Evolutionary conservation across 1,139 yeast genomes (phyloP).

Genomic region (Kodamaea sp.): DNA sequence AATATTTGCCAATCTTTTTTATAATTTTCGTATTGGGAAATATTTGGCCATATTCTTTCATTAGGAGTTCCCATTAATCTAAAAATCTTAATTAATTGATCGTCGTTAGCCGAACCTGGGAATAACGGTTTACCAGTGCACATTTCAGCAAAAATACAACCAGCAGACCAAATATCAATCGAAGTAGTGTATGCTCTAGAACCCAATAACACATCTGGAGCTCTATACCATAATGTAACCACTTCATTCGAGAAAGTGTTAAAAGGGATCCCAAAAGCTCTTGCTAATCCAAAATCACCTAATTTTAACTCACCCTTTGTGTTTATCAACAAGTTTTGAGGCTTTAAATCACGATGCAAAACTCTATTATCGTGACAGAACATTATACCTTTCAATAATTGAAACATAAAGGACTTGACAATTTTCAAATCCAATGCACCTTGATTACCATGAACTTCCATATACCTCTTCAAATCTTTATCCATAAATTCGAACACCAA

Average conservation of each 20-base stretch:
- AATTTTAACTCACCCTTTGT: constrained; percentile 85
- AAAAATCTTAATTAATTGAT: constrained; percentile 84
- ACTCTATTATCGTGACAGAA: constrained; percentile 96
- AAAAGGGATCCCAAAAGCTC: constrained; percentile 98
- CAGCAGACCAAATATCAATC: constrained; percentile 98
- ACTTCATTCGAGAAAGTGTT: constrained; percentile 97
- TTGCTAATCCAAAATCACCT: constrained; percentile 96
- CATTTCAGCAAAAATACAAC: constrained; percentile 97
- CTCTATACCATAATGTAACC: constrained; percentile 96
- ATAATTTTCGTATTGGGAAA: constrained; percentile 80
- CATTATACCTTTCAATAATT: constrained; percentile 81
- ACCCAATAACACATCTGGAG: constrained; percentile 95
- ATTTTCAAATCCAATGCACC: constrained; percentile 78
- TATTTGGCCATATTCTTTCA: constrained; percentile 95
- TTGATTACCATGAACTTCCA: constrained; percentile 83
- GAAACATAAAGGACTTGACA: constrained; percentile 91
- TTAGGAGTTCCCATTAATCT: constrained; percentile 95
- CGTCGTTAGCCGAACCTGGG: constrained; percentile 96
- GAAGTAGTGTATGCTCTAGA: constrained; percentile 93
- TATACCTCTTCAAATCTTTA: constrained; percentile 86
- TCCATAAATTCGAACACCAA: constrained; percentile 93
- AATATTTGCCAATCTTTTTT: constrained; percentile 73
- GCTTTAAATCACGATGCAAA: constrained; percentile 91
- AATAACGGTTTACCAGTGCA: constrained; percentile 95
- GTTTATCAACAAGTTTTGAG: constrained; percentile 87